Base-by-base conservation (phyloP, 495 filamentous ascomycete species). In the Neurospora sp. region DNA sequence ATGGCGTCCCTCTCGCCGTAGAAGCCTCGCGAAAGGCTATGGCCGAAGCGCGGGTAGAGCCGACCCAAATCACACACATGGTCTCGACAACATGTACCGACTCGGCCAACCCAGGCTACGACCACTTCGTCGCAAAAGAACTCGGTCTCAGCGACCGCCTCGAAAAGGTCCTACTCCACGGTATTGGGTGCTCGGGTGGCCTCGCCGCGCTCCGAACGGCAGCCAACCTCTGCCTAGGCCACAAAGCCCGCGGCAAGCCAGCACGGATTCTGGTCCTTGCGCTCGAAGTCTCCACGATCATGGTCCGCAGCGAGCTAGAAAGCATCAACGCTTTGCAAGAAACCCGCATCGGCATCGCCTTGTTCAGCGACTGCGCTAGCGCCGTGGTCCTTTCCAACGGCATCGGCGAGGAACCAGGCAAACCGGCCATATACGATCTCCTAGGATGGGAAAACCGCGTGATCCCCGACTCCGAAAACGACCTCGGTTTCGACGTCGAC, bases 61-160 rank as follows among this genome's bases (percentile, higher is more conserved):
- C 83, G 2, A 74, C 76, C 1, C 82, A 90, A 11, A 87, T 92
- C 71, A 92, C 90, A 31, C 90, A 92, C 76, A 84, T 90, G 70
- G 87, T 92, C 14, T 88, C 88, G 20, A 90, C 90, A 0, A 91
- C 90, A 27, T 89, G 88, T 72, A 92, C 90, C 39, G 87, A 90
- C 76, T 87, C 86, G n/a, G 90, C 89, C 35, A 91, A 89, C 78
- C 90, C 90, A 9, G 90, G 90, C 5, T 91, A 88, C 76, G 90
- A 91, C 79, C 87, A 90, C 74, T 89, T 83, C 70, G 89, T 91
- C 9, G 85, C 84, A 12, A 87, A 87, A 71, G 78, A 84, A 41
- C 78, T 92, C 18, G 86, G 86, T 0, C 80, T 91, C 9, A 77
- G 77, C 39, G 74, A 79, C 5, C 77, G 76, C 8, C 84, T 88